Conservation (phyloP, 306 rosid genomes). For the Begonia fuchsioides region DNA sequence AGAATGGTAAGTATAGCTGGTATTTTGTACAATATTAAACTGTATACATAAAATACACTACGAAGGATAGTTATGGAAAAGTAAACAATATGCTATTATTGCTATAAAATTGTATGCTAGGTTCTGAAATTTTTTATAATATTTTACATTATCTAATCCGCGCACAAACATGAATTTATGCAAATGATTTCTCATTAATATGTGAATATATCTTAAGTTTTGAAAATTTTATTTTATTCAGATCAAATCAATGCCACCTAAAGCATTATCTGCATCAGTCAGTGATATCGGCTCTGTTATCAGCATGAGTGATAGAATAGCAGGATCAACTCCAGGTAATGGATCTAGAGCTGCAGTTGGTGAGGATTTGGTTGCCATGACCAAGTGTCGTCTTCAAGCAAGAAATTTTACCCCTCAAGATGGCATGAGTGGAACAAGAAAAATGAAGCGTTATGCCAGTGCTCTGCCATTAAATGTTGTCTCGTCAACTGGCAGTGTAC, state of each 20-base stretch:
- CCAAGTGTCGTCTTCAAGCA: constrained; percentile 72
- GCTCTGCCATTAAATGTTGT: constrained; percentile 61
- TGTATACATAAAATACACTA: background rate
- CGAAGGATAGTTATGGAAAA: no score
- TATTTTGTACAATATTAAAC: constrained; percentile 2
- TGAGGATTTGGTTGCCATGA: constrained; percentile 91
- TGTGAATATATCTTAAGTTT: no score
- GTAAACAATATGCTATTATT: no score
- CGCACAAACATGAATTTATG: no score
- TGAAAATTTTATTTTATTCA: constrained; percentile 16
- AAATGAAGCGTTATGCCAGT: constrained; percentile 68
- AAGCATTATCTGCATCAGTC: constrained; percentile 62
- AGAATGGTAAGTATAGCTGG: constrained; percentile 48
- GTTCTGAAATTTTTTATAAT: no score
- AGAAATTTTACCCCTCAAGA: constrained; percentile 60
- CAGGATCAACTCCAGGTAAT: constrained; percentile 88
- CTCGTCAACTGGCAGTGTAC: constrained; percentile 54
- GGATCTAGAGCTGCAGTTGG: constrained; percentile 97
- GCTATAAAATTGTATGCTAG: no score
- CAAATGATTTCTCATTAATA: no score
- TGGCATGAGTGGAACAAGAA: constrained; percentile 57
- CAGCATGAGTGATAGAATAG: constrained; percentile 82
- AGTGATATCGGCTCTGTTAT: constrained; percentile 73
- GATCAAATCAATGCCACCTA: constrained; percentile 69
- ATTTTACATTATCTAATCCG: no score